Percentiles rank a stretch among this genome's conserved stretches.
These are phyloP conservation scores for Apiospora arundinis DNA, from an alignment of 2,329 filamentous ascomycete genomes.

Conservation along the genomic window DNA sequence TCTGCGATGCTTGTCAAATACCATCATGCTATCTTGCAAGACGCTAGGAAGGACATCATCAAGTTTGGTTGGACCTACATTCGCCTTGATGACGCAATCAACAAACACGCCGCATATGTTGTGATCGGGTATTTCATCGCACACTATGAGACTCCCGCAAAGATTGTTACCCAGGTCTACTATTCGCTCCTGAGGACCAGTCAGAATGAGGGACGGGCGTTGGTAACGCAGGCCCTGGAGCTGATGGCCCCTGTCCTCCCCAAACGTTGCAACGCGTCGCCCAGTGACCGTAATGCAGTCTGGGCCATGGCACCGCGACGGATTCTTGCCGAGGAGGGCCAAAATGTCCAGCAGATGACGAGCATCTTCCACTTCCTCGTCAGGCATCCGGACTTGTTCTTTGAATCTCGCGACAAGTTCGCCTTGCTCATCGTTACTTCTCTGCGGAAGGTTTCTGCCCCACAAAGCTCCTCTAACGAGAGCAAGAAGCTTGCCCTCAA, in stretches of 20 bases:
- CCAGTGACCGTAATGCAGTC: slow-evolving; percentile 75
- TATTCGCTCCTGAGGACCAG: slow-evolving; percentile 89
- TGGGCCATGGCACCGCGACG: slow-evolving; percentile 92
- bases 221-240: slow-evolving; percentile 94
- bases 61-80: slow-evolving; percentile 99
- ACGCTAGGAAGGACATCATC: slow-evolving; percentile 95
- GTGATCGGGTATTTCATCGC: slow-evolving; percentile 98
- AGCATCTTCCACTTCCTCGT: slow-evolving; percentile 98
- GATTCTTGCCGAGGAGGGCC: slow-evolving; percentile 91
- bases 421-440: slow-evolving; percentile 87
- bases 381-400: slow-evolving; percentile 90
- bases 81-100: slow-evolving; percentile 96
- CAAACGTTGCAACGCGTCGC: slow-evolving; percentile 74
- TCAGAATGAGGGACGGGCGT: slow-evolving; percentile 88
- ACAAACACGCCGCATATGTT: slow-evolving; percentile 97
- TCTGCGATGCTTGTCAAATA: slow-evolving; percentile 97
- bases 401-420: slow-evolving; percentile 92
- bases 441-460: slow-evolving; percentile 83
- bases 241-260: slow-evolving; percentile 93
- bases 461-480: slow-evolving; percentile 85
- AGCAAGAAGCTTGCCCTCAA: slow-evolving; percentile 90
- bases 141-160: slow-evolving; percentile 93
- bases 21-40: slow-evolving; percentile 84
- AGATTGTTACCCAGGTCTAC: slow-evolving; percentile 96
- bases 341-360: slow-evolving; percentile 94